Base-by-base conservation (phyloP, 2,329 filamentous ascomycete species). In the Phaeosphaeria sp. region DNA sequence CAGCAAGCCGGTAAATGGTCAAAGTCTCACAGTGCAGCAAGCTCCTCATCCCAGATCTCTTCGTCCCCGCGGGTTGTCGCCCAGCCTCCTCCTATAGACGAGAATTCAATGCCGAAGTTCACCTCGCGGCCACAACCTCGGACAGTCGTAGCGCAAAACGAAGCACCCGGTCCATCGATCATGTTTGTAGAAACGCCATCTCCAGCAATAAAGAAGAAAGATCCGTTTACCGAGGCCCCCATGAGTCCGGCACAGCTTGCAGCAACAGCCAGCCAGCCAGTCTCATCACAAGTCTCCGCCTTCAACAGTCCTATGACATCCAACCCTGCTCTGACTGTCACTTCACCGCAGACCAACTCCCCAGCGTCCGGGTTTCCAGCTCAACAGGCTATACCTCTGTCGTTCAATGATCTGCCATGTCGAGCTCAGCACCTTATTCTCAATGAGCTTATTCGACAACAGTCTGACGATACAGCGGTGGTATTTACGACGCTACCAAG, bases 391-490 rank as follows among this genome's bases (percentile, higher is more conserved):
- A 77, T 92, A 3, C 85, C 91, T 0, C 80, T 96, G 1, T 92
- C 88, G 1, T 96, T 96, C 81, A 96, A 96, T 67, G 91, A 96
- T 69, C 80, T 96, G 3, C 92, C 92, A 0, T 91, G 90, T 67
- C 87, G 91, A 17, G 92, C 92, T 1, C 92, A 96, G 73, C 91
- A 96, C 75, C 79, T 96, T 36, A 93, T 96, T 25, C 78, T 96
- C 17, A 96, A 96, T 73, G 92, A 96, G 74, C 79, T 96, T 63
- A 93, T 96, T 80, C 82, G 84, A 2, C 55, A 56, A 21, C 64
- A 77, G 10, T 71, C 67, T 6, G 69, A 69, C 17, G 65, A 75
- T 13, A 92, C 92, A 1, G 91, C 91, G 0, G 91, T 96, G 0
- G 78, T 95, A 17, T 89, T 96, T 66, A 96, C 90, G 1, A 96